Base-by-base conservation (phyloP, 2,329 filamentous ascomycete genomes). In the Magnaporthiopsis incrustans region DNA sequence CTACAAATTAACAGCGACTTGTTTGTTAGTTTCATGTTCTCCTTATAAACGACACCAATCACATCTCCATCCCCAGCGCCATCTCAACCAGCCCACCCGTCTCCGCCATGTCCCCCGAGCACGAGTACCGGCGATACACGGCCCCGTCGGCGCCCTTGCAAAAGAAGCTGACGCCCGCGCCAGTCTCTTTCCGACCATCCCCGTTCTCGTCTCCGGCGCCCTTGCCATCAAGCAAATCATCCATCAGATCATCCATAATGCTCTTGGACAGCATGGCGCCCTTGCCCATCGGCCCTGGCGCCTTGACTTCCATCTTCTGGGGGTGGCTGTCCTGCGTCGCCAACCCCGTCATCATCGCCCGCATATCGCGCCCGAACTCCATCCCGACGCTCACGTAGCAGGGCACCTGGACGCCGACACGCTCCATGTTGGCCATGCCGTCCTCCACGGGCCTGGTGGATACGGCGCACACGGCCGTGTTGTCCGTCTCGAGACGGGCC, bases 301-400 rank as follows among this genome's bases (percentile, higher is more conserved):
- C 44, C 11, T 22, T 53, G 44, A 22, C 18, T 14, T 53, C 22
- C 15, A 50, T 3, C 22, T 10, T 7, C 4, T 25, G 22, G 22
- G 6, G 44, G 44, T n/a, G 44, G 15, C 4, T 22, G 44, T 11
- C 44, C 22, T 10, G 44, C 44, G 1, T 53, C 44, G 18, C 44
- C 35, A 57, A 33, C 12, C 53, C 50, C 61, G 44, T 53, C 44
- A 32, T 25, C 38, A 18, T 57, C 0, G 33, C 26, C 50, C 35
- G 27, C 35, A 77, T 77, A 67, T 78, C 76, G 65, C 73, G 74
- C 68, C 77, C 79, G 67, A 78, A 79, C 53, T 73, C 70, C 4
- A 70, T 72, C 1, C 68, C 70, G 11, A 70, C 69, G 53, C 71
- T 75, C 8, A 75, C 76, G 65, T 74, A 77, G 73, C 77, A 79